These are phyloP conservation scores for Ligustrum vulgare DNA, from an alignment of 257 asterid genomes.

Conservation along the genomic window DNA sequence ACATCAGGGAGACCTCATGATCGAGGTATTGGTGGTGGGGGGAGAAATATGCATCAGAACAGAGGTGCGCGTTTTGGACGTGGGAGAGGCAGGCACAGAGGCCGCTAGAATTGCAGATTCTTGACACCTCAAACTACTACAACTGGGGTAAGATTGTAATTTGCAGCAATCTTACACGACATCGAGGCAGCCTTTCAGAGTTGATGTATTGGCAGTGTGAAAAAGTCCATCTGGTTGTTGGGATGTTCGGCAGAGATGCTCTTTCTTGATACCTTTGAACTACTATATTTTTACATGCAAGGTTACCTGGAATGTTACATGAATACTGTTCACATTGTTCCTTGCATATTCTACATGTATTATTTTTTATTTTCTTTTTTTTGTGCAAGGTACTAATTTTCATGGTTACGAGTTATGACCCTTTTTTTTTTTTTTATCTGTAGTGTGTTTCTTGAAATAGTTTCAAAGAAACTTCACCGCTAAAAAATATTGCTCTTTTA, in stretches of 20 bases:
- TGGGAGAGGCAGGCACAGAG: constrained; percentile 54
- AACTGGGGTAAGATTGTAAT: constrained; percentile 21
- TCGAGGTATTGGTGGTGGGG: constrained; percentile 37
- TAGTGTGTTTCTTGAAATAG: too few relatives aligned
- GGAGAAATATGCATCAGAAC: constrained; percentile 46
- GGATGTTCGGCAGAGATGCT: constrained; percentile 62
- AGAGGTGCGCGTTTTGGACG: constrained; percentile 70
- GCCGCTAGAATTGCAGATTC: constrained; percentile 7
- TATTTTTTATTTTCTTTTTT: too few relatives aligned
- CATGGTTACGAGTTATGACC: too few relatives aligned
- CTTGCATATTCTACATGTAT: not conserved
- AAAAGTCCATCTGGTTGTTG: constrained; percentile 26
- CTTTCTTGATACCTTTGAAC: constrained; percentile 16
- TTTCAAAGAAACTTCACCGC: too few relatives aligned
- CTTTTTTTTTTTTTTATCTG: too few relatives aligned
- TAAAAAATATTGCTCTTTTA: too few relatives aligned
- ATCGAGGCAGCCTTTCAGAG: constrained; percentile 18
- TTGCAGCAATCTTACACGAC: constrained; percentile 28
- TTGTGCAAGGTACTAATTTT: too few relatives aligned
- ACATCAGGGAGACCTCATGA: constrained; percentile 26
- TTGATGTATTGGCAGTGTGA: constrained; percentile 36
- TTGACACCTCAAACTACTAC: too few relatives aligned
- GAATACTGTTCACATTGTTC: not conserved
- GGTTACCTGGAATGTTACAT: not conserved
- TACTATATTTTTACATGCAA: not conserved